phyloP scores from a whole-genome alignment of 2,329 filamentous ascomycete genomes.

The Ustulina deusta region DNA sequence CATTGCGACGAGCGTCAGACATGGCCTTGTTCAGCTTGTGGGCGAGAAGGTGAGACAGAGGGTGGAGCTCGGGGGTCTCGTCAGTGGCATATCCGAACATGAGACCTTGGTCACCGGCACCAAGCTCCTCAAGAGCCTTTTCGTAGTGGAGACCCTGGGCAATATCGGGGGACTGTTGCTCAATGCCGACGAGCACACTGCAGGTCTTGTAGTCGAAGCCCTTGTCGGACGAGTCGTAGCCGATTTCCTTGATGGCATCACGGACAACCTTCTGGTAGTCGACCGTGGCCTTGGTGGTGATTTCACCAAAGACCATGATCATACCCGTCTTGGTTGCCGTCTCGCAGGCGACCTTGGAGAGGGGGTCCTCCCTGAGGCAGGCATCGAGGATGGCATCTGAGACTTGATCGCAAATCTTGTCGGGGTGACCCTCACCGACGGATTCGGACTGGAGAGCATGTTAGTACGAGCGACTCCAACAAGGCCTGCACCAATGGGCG shows the following conservation, averaged over 20 bases:
- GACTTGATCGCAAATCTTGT: conserved; percentile 98
- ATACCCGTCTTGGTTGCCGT: conserved; percentile 99
- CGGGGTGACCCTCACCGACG: conserved; percentile 90
- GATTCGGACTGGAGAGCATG: conserved; percentile 76
- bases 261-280: conserved; percentile 99
- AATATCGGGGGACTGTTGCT: conserved; percentile 99
- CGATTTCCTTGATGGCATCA: conserved; percentile 95
- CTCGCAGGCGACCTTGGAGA: conserved; percentile 99
- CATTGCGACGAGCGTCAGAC: conserved; percentile 88
- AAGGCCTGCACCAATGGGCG: conserved; percentile 1
- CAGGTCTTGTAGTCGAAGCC: conserved; percentile 99
- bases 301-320: conserved; percentile 99
- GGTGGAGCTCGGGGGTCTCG: conserved; percentile 97
- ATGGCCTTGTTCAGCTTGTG: conserved; percentile 98
- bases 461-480: conserved; percentile 37
- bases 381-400: conserved; percentile 99
- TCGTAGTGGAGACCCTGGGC: conserved; percentile 99
- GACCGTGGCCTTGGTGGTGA: conserved; percentile 93
- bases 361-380: conserved; percentile 91
- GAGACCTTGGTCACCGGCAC: conserved; percentile 99
- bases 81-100: conserved; percentile 99
- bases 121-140: conserved; percentile 95
- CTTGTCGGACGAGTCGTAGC: conserved; percentile 96
- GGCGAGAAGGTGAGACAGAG: conserved; percentile 90
- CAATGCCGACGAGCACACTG: conserved; percentile 98